Evolutionary conservation across 2,329 filamentous ascomycete genomes (phyloP).

Genomic region (Sphaerulina musiva): DNA sequence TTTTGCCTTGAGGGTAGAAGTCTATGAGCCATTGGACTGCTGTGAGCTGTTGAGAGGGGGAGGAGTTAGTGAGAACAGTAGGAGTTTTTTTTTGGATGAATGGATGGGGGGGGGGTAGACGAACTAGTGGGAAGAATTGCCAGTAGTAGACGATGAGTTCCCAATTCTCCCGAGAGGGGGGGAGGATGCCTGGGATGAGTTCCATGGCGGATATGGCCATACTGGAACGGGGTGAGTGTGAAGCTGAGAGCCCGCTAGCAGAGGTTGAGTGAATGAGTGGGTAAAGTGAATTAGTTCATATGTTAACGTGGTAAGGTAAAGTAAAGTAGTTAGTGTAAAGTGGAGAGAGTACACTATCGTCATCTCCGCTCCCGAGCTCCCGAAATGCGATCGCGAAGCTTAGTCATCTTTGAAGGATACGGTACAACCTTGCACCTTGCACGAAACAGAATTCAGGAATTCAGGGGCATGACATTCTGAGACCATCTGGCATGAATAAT

Average conservation of each 20-base stretch:
- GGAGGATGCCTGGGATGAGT: constrained; percentile 41
- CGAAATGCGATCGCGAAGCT: too few species aligned
- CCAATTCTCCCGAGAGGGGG: constrained; percentile 48
- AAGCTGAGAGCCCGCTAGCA: background rate
- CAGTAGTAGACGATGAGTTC: constrained; percentile 40
- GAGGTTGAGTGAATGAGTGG: too few species aligned
- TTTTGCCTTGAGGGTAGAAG: constrained; percentile 91
- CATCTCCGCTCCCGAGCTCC: too few species aligned
- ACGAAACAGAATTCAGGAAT: background rate
- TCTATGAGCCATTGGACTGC: constrained; percentile 67
- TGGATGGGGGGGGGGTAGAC: constrained; percentile 10
- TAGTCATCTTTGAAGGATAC: too few species aligned
- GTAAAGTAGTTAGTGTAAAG: too few species aligned
- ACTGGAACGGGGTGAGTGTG: background rate
- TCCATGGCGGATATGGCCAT: constrained; percentile 14
- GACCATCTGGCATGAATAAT: constrained; percentile 2
- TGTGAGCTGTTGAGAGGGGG: constrained; percentile 52
- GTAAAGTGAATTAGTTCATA: too few species aligned
- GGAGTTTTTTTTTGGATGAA: background rate
- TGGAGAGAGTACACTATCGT: too few species aligned
- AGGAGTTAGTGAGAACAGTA: too few species aligned
- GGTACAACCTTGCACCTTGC: background rate
- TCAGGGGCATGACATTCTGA: background rate
- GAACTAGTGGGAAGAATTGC: constrained; percentile 48
- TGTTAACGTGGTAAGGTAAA: too few species aligned